Base-by-base conservation (phyloP, 2,329 filamentous ascomycete species). In the Corinectria fuckeliana region DNA sequence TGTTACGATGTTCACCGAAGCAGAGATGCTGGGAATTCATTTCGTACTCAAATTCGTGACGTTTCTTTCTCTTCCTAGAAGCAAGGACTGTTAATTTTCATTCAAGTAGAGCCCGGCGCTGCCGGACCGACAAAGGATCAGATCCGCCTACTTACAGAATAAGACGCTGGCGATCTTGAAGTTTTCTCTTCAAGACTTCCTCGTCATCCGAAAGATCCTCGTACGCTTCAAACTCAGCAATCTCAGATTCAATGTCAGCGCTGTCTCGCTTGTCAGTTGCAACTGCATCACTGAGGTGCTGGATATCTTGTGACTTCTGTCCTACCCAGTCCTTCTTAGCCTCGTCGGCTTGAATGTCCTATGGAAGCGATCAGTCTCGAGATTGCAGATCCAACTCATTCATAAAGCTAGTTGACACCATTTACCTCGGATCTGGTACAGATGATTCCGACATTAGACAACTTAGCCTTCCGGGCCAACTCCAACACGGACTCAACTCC, bases 351-450 rank as follows among this genome's bases (percentile, higher is more conserved):
- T 64, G 26, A 14, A 77, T 74, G 1, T 73, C 73, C 76, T 77
- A 30, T 44, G 11, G 2, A 4, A 16, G 7, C 0, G 8, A 7
- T 60, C 6, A 61, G 54, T 14, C 16, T 50, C 6, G 47, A 49
- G 8, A 16, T 26, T 6, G 7, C 18, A 21, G 4, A 5, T 16
- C 5, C 10, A 26, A 20, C 23, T 2, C 11, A 3, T 8, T 9
- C 6, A 2, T 3, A 1, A 0, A 2, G 5, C 1, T 7, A 1
- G 7, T 3, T 20, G 2, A 13, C 34, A 1, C 7, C 5, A 60
- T 73, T 60, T 60, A 77, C 78, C 61, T 81, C 78, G 1, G 78
- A 78, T 18, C 61, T 73, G 1, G 78, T 81, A 55, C 78, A 81
- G 2, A 81, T 70, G 7, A 81, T 79, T n/a, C 76, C 73, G 7